phyloP scores from a whole-genome alignment of 352 stramenopile species.

The Plasmopara halstedii region DNA sequence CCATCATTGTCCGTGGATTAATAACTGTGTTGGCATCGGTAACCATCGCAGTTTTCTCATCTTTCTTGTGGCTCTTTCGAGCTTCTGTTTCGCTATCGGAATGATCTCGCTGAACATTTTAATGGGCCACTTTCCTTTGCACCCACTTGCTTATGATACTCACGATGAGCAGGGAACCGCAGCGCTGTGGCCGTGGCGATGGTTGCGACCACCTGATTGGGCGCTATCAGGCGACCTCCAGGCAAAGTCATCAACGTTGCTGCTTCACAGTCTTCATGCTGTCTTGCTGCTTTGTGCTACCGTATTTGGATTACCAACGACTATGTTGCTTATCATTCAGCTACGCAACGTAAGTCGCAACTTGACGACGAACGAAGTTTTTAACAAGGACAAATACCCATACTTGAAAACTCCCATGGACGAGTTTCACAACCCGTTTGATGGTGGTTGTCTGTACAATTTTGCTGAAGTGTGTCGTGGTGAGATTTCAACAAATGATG shows the following conservation, averaged over 20 bases:
- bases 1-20: slow-evolving; percentile 83
- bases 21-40: slow-evolving; percentile 71
- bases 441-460: slow-evolving; percentile 49
- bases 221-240: slow-evolving; percentile 7
- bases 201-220: slow-evolving; percentile 23
- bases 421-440: slow-evolving; percentile 76
- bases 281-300: slow-evolving; percentile 44
- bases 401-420: slow-evolving; percentile 76
- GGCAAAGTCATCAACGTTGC: slow-evolving; percentile 25
- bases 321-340: slow-evolving; percentile 51
- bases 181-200: slow-evolving; percentile 14
- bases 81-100: slow-evolving; percentile 44
- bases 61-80: slow-evolving; percentile 44
- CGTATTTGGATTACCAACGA: slow-evolving; percentile 64
- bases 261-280: slow-evolving; percentile 49
- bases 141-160: slow-evolving; percentile 10
- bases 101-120: slow-evolving; percentile 44
- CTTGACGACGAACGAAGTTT: slow-evolving; percentile 82
- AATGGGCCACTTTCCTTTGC: slow-evolving; percentile 30
- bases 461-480: slow-evolving; percentile 45
- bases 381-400: slow-evolving; percentile 85
- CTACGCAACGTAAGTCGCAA: slow-evolving; percentile 65
- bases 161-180: neutral
- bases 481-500: slow-evolving; percentile 8
- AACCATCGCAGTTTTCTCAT: slow-evolving; percentile 74